Evolutionary conservation across 495 filamentous ascomycete genomes (phyloP), one percentile per base, ranked within the genome.

Genomic region (Daldinia bambusicola): DNA sequence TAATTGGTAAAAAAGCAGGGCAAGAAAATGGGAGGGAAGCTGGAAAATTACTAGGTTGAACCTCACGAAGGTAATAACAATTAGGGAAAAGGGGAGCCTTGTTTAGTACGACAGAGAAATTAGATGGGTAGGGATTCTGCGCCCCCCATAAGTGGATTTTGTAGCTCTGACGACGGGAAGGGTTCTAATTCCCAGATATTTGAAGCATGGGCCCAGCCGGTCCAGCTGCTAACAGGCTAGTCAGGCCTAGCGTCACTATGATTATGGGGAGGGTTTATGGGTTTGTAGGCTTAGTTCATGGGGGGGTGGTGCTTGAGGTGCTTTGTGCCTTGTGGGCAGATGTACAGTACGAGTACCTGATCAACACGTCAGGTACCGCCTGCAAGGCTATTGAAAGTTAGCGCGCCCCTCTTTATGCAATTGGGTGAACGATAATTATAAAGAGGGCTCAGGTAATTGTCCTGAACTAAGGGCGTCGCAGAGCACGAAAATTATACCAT

Each of bases 41-140:
- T 74, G 75, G 73, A 75, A 72, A 71, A 71, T 75, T 77, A 74
- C 75, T 73, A 75, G 70, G 71, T 72, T 72, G 67, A 73, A 75
- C 70, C 69, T 74, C 61, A 70, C 38, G 71, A 76, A 74, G 72
- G 76, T 71, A 73, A 75, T 73, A 66, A 78, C 64, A 76, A 77
- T 74, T 71, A 73, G 68, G 68, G 76, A 58, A 76, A 78, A 78
- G 76, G 74, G 74, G 74, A 78, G 74, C 76, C 76, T 76, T 76
- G 76, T 73, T 75, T 73, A 78, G 74, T 76, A 78, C 66, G 69
- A 71, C 61, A 48, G 72, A 74, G 67, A 75, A 78, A 77, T 76
- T 77, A 77, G 66, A 77, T 69, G 70, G 61, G 73, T 75, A 70
- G 75, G 73, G 73, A 76, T 74, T 76, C 74, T 75, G 73, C 70